Base-by-base conservation (phyloP, 2,329 filamentous ascomycete species). In the Lasiodiplodia sp. region DNA sequence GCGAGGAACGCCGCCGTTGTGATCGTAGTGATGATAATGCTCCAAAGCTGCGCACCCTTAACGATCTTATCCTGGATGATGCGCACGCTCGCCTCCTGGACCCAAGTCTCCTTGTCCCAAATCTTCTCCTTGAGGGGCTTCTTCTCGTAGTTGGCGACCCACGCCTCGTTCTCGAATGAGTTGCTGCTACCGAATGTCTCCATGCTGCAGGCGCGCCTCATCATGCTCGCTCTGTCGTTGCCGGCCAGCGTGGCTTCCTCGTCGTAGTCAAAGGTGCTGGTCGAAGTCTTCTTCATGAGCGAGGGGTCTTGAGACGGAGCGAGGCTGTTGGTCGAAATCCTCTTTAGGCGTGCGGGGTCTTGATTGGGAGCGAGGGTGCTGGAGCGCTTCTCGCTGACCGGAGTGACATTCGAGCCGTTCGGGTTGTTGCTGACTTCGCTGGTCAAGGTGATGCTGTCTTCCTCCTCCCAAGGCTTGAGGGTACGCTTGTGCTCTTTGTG, bases 401-500 rank as follows among this genome's bases (percentile, higher is more conserved):
- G 16, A 18, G 55, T 53, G 7, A 18, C n/a, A 1, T 28, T 52
- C 12, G 51, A 6, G 11, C n/a, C n/a, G n/a, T n/a, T n/a, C n/a
- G 25, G 7, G 12, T 18, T 40, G 55, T 7, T 40, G 38, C 31
- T n/a, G n/a, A 55, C 55, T 68, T 67, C 53, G 34, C 68, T 66
- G 44, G 65, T 58, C 31, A 57, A 67, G 38, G 51, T 70, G 0
- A 70, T 58, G 44, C 73, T 72, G 2, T 79, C 78, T 77, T 91
- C 91, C 2, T 92, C 81, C 79, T 92, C 90, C 90, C 90, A 92
- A 2, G 92, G 92, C 34, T 91, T 87, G 57, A 94, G 81, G 73
- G 94, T 91, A 21, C 91, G 88, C 76, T 92, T 90, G 74, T 93
- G 91, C 83, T 93, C 84, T 56, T 91, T 90, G 77, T 94, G 92